Evolutionary conservation across 2,329 filamentous ascomycete species (phyloP), one percentile per base, ranked within the genome.

Genomic region (Huntiella bhutanensis): DNA sequence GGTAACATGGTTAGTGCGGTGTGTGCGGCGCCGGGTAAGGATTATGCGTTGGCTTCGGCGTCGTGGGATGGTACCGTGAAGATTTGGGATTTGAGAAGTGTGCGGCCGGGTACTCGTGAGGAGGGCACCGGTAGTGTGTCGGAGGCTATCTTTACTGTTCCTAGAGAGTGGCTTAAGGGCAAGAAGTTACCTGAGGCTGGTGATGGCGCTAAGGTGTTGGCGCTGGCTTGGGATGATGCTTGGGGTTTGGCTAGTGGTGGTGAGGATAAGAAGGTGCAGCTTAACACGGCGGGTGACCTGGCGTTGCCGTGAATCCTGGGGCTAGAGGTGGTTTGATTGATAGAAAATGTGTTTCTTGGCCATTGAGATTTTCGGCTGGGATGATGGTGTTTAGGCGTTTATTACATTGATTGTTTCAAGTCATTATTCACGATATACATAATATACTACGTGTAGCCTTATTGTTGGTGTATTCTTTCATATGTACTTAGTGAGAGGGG

Each of bases 251-350:
- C 95, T 39, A 92, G 83, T 56, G 86, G 70, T 38, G 86, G 88
- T 12, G 87, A 96, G 70, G 91, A 98, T 59, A 94, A 91, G 66
- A 78, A 75, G 65, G 78, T 98, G 55, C 91, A 98, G 67, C 77
- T 98, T 51, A 95, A 98, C 36, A 34, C 42, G n/a, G 36, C 37
- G 35, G 44, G 49, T 12, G 51, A 49, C 32, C 33, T 49, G 16
- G 44, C 48, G 11, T 36, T 44, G 35, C 41, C 16, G 48, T 34
- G 38, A 17, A 34, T 16, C 5, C 4, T n/a, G 32, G 15, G 8
- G 41, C 4, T 34, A 15, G 12, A 12, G 32, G 15, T 13, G 32
- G 16, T 12, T 13, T 34, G 10, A 43, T 17, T 16, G 41, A 34
- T 43, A 13, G 12, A 43, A 13, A n/a, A n/a, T 36, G 34, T 36